Evolutionary conservation across 2,329 filamentous ascomycete species (phyloP).

Genomic region (Hirsutella rhossiliensis): DNA sequence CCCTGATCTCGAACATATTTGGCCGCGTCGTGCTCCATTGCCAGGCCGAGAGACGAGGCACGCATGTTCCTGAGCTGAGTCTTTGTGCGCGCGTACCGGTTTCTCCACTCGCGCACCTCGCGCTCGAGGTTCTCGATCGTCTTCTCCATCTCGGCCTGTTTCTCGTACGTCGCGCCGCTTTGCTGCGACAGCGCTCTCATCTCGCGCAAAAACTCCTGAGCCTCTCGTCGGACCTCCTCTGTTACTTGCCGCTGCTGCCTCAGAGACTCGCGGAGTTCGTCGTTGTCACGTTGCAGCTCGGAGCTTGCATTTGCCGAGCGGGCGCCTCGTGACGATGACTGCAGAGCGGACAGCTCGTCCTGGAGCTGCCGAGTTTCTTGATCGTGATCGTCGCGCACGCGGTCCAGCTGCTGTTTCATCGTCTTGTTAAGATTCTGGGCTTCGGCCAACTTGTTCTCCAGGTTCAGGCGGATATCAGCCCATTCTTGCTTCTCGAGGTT

Average conservation of each 20-base stretch:
- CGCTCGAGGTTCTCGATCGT: constrained; percentile 67
- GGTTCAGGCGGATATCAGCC: constrained; percentile 48
- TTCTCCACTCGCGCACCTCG: constrained; percentile 83
- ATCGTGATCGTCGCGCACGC: constrained; percentile 56
- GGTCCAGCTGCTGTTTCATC: constrained; percentile 67
- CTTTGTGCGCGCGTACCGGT: constrained; percentile 77
- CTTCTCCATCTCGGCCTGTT: constrained; percentile 65
- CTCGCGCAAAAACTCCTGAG: constrained; percentile 71
- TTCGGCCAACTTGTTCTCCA: constrained; percentile 64
- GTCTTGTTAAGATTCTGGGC: constrained; percentile 69
- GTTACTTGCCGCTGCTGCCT: constrained; percentile 70
- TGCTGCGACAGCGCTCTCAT: constrained; percentile 81
- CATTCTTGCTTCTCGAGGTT: constrained; percentile 60
- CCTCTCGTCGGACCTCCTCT: constrained; percentile 76
- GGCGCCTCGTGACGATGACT: constrained; percentile 13
- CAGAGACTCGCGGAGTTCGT: constrained; percentile 52
- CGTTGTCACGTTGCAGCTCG: constrained; percentile 56
- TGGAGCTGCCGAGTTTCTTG: constrained; percentile 50
- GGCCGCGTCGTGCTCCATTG: constrained; percentile 57
- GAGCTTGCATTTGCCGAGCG: constrained; percentile 26
- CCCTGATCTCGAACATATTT: constrained; percentile 53
- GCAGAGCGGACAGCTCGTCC: constrained; percentile 31
- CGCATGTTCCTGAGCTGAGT: constrained; percentile 75
- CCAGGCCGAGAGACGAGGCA: constrained; percentile 65
- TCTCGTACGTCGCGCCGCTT: constrained; percentile 66